These are phyloP conservation scores for Tolypocladium amazonense DNA, from an alignment of 2,329 filamentous ascomycete species.

Conservation along the genomic window DNA sequence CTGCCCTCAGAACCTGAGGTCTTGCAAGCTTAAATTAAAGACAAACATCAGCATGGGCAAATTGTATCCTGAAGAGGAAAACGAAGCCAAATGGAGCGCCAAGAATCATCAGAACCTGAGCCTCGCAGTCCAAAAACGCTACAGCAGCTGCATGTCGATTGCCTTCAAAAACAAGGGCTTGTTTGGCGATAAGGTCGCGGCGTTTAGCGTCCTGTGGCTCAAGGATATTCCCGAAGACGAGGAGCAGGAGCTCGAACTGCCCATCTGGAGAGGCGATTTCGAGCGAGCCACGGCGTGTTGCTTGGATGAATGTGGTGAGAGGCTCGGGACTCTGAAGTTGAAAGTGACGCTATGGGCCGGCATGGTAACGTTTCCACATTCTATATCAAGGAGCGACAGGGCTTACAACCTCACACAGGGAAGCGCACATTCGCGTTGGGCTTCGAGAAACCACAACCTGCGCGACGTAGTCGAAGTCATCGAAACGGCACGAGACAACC, in stretches of 20 bases:
- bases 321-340: conserved; percentile 33
- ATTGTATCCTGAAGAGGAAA: conserved; percentile 34
- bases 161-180: conserved; percentile 32
- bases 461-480: conserved; percentile 36
- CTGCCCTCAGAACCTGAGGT: conserved; percentile 35
- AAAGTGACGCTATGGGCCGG: conserved; percentile 24
- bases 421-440: conserved; percentile 24
- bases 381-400: too few species aligned
- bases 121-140: conserved; percentile 51
- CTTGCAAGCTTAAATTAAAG: conserved; percentile 47
- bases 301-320: conserved; percentile 33
- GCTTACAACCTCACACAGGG: conserved; percentile 12
- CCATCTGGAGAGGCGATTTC: conserved; percentile 54
- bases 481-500: conserved; percentile 25
- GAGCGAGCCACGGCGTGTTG: conserved; percentile 35
- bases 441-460: conserved; percentile 20
- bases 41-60: conserved; percentile 49
- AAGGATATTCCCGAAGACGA: conserved; percentile 61
- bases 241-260: conserved; percentile 43
- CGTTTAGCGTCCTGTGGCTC: conserved; percentile 58
- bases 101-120: conserved; percentile 32
- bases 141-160: conserved; percentile 43
- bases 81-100: conserved; percentile 40
- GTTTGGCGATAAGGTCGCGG: conserved; percentile 44
- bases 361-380: conserved; percentile 15